These are phyloP conservation scores for Plantago major DNA, from an alignment of 257 asterid genomes.

Conservation along the genomic window DNA sequence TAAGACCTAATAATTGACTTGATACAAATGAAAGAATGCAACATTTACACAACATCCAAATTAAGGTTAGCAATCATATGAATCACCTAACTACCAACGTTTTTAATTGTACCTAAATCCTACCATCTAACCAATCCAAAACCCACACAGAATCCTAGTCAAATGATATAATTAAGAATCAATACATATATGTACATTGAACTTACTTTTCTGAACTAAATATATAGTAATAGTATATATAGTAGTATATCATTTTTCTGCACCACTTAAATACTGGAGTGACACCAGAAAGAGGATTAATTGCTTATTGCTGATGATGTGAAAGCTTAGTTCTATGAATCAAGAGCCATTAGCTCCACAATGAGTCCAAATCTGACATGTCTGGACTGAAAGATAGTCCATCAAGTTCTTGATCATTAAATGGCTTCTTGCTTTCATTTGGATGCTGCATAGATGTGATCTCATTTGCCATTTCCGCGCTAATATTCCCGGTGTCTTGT, in stretches of 20 bases:
- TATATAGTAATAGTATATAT: background rate
- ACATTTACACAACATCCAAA: background rate
- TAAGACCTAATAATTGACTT: background rate
- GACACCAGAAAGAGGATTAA: conserved; percentile 1
- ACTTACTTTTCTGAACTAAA: background rate
- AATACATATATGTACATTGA: conserved; percentile 9
- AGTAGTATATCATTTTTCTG: background rate
- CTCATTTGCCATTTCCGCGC: conserved; percentile 36
- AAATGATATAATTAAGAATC: background rate
- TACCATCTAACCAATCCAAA: background rate
- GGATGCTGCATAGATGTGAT: conserved; percentile 21
- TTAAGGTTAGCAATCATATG: background rate
- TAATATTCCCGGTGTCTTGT: conserved; percentile 31
- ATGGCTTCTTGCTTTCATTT: conserved; percentile 5
- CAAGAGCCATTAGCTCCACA: conserved; percentile 15
- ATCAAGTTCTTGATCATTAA: conserved; percentile 1
- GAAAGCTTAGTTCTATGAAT: background rate
- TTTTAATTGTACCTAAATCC: background rate
- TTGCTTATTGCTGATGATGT: background rate
- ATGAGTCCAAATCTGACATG: conserved; percentile 19
- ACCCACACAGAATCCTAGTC: background rate
- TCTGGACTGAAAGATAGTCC: conserved; percentile 6
- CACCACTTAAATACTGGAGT: conserved; percentile 4
- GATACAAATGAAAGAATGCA: conserved; percentile 1
- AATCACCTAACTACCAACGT: background rate